phyloP scores from a whole-genome alignment of 768 basidiomycete species.

The Xerocomus brunneocitrinus region DNA sequence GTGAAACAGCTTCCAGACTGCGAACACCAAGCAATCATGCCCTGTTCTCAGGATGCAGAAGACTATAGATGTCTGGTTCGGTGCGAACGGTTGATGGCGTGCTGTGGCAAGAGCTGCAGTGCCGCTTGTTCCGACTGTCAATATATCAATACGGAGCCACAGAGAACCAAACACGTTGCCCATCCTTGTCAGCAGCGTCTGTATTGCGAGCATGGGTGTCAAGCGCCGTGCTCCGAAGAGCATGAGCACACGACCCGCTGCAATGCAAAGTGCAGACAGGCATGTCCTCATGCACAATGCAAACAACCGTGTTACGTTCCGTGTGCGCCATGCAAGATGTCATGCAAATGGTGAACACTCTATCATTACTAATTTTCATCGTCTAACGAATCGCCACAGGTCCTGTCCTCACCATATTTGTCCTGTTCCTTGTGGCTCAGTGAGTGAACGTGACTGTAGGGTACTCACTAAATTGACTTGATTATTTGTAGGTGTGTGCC shows the following conservation, averaged over 20 bases:
- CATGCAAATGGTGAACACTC: conserved; percentile 48
- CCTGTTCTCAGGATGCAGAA: conserved; percentile 44
- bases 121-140: conserved; percentile 50
- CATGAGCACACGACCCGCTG: conserved; percentile 50
- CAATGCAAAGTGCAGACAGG: conserved; percentile 45
- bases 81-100: conserved; percentile 45
- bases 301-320: conserved; percentile 43
- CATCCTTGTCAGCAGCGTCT: conserved; percentile 51
- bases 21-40: conserved; percentile 47
- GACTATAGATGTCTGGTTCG: conserved; percentile 34
- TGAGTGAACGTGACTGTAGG: conserved; percentile 31
- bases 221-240: conserved; percentile 41
- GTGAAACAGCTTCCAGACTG: conserved; percentile 45
- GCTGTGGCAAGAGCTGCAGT: conserved; percentile 51
- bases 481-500: conserved; percentile 47
- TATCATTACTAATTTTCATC: no score
- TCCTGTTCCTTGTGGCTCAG: conserved; percentile 64
- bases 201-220: conserved; percentile 56
- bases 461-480: background rate
- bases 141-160: background rate
- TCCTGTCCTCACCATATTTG: conserved; percentile 51
- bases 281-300: conserved; percentile 52
- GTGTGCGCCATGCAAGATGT: conserved; percentile 60
- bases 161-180: conserved; percentile 33
- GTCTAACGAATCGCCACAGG: conserved; percentile 31